Percentiles rank a stretch among this genome's conserved stretches.
Evolutionary conservation across 2,329 filamentous ascomycete genomes (phyloP).

Genomic region (Colletotrichum sp.): DNA sequence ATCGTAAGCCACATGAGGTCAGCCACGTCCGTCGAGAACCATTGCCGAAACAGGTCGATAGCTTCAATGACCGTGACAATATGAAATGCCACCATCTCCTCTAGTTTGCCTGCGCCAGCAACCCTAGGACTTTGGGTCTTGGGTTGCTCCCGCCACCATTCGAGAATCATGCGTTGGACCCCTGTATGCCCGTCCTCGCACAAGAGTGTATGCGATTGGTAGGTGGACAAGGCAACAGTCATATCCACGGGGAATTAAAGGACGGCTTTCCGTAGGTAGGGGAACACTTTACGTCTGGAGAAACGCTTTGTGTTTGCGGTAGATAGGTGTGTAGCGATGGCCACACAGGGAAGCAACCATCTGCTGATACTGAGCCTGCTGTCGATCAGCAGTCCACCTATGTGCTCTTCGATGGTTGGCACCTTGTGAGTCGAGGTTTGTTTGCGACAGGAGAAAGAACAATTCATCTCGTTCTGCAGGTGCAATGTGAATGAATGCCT

Average conservation of each 20-base stretch:
- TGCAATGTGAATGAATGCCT: too few relatives aligned
- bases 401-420: not conserved
- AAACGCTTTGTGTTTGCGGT: not conserved
- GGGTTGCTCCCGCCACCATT: not conserved
- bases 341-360: not conserved
- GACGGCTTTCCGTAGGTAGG: accelerated
- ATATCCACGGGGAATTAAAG: too few relatives aligned
- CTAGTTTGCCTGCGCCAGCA: not conserved
- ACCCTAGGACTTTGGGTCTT: too few relatives aligned
- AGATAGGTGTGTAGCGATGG: accelerated
- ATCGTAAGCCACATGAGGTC: too few relatives aligned
- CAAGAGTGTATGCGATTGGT: not conserved
- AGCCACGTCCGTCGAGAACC: too few relatives aligned
- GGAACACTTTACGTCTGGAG: not conserved
- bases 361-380: not conserved
- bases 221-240: not conserved
- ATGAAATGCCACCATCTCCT: too few relatives aligned
- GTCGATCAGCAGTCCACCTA: accelerated
- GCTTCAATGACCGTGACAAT: too few relatives aligned
- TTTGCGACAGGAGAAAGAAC: not conserved
- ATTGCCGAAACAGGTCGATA: too few relatives aligned
- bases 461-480: not conserved
- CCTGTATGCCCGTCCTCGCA: not conserved
- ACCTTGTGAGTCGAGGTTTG: not conserved
- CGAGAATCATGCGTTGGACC: not conserved